phyloP scores from a whole-genome alignment of 352 stramenopile genomes.

The Globisporangium abappressorium region DNA sequence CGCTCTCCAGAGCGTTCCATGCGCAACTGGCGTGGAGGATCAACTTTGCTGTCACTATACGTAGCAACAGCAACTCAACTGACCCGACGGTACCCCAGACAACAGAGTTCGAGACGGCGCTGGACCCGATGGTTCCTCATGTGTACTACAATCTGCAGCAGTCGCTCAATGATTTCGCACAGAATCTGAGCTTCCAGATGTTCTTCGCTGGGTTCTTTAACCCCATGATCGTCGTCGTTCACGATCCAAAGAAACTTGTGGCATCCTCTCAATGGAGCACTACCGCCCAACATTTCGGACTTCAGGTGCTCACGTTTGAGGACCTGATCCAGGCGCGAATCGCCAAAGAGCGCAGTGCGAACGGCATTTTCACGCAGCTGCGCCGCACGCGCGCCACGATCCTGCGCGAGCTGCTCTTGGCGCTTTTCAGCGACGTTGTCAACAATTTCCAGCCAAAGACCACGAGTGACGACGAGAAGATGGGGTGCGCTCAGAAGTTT shows the following conservation, averaged over 20 bases:
- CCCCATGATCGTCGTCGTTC: constrained; percentile 29
- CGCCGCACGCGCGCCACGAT: constrained; percentile 30
- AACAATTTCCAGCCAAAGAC: neutral
- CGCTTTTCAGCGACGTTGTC: constrained; percentile 19
- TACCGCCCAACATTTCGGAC: constrained; percentile 25
- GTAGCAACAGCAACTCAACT: constrained; percentile 14
- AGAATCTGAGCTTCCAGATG: constrained; percentile 1
- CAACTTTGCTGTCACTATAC: constrained; percentile 23
- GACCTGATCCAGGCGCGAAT: constrained; percentile 18
- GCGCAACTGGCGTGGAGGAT: constrained; percentile 20
- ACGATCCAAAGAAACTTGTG: constrained; percentile 21
- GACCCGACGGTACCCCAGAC: neutral
- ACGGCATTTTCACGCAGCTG: constrained; percentile 25
- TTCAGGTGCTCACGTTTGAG: constrained; percentile 26
- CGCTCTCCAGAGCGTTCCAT: constrained; percentile 13
- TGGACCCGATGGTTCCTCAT: neutral
- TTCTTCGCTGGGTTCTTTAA: constrained; percentile 35
- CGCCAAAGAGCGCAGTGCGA: constrained; percentile 21
- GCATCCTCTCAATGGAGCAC: neutral
- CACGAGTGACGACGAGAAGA: neutral
- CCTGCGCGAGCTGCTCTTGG: constrained; percentile 23
- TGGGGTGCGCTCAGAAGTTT: constrained; percentile 27
- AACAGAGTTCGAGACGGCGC: neutral
- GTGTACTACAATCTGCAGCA: constrained; percentile 3
- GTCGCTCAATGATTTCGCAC: neutral